Conservation (phyloP, 2,329 filamentous ascomycete genomes). For the Ascochyta viciae-villosae region DNA sequence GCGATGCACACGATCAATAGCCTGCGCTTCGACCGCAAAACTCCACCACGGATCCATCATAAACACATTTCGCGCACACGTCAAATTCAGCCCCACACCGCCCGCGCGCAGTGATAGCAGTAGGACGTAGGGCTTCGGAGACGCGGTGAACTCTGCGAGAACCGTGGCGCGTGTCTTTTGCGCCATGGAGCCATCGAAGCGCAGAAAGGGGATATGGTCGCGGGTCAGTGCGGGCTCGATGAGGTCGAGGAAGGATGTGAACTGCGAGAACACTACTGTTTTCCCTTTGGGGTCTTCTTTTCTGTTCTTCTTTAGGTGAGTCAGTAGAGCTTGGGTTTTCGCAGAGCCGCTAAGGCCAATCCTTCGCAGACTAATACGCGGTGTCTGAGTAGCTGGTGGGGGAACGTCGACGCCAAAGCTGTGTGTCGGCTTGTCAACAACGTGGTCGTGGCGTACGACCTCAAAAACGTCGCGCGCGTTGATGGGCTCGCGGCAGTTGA, state of each 20-base stretch:
- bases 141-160: conserved; percentile 71
- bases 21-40: conserved; percentile 94
- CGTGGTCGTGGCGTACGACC: conserved; percentile 80
- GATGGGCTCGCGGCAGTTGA: conserved; percentile 86
- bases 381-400: conserved; percentile 41
- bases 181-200: conserved; percentile 88
- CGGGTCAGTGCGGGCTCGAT: conserved; percentile 81
- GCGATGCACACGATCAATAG: conserved; percentile 95
- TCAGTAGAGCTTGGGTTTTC: conserved; percentile 83
- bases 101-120: conserved; percentile 87
- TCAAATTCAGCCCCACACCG: conserved; percentile 92
- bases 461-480: conserved; percentile 88
- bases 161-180: conserved; percentile 85
- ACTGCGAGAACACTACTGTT: conserved; percentile 94
- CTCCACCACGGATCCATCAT: conserved; percentile 99
- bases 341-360: conserved; percentile 77
- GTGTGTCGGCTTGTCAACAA: conserved; percentile 55
- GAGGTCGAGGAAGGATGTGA: conserved; percentile 92
- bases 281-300: conserved; percentile 74
- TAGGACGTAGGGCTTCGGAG: conserved; percentile 71
- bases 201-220: conserved; percentile 78
- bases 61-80: conserved; percentile 85
- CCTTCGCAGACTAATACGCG: conserved; percentile 66
- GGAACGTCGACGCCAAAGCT: conserved; percentile 39
- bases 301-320: conserved; percentile 73